Conservation (phyloP, 192 early-diverging fungal genomes). For the Linnemannia elongata region DNA sequence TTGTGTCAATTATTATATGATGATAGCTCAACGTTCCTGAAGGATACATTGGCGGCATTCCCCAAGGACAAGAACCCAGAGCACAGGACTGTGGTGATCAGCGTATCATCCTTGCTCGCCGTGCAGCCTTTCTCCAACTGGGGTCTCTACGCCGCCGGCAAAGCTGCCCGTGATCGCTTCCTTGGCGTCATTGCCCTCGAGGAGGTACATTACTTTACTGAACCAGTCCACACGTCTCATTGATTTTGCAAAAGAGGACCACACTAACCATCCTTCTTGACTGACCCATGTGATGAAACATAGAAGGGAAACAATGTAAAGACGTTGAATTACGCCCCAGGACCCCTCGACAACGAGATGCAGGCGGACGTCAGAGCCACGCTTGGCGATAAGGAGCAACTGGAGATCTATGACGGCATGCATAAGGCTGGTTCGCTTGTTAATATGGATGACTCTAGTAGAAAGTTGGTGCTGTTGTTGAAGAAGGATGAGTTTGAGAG, state of each 20-base stretch:
- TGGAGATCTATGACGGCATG: slow-evolving; percentile 72
- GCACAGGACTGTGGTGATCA: slow-evolving; percentile 70
- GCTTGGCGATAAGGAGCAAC: slow-evolving; percentile 76
- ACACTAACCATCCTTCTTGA: background rate
- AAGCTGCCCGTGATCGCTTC: slow-evolving; percentile 88
- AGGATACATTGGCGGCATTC: slow-evolving; percentile 49
- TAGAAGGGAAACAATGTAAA: slow-evolving; percentile 62
- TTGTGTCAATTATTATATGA: background rate
- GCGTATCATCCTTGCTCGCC: slow-evolving; percentile 84
- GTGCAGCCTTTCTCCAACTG: slow-evolving; percentile 83
- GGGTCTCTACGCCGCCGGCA: slow-evolving; percentile 84
- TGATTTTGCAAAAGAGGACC: background rate
- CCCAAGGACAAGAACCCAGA: slow-evolving; percentile 43
- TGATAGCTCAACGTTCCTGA: slow-evolving; percentile 58
- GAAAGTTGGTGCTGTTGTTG: slow-evolving; percentile 72
- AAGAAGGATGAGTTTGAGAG: slow-evolving; percentile 68
- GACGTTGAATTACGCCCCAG: slow-evolving; percentile 89
- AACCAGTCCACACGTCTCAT: too few species aligned
- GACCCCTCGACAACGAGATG: slow-evolving; percentile 90
- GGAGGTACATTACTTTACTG: slow-evolving; percentile 31
- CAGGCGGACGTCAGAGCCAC: slow-evolving; percentile 78
- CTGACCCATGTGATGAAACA: background rate
- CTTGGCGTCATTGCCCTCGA: slow-evolving; percentile 80
- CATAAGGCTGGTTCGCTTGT: slow-evolving; percentile 70
- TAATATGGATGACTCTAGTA: slow-evolving; percentile 72